A percentile compares a stretch with the other conserved stretches of the same genome.
These are phyloP conservation scores for Darksidea phi DNA, from an alignment of 495 filamentous ascomycete species.

Conservation along the genomic window DNA sequence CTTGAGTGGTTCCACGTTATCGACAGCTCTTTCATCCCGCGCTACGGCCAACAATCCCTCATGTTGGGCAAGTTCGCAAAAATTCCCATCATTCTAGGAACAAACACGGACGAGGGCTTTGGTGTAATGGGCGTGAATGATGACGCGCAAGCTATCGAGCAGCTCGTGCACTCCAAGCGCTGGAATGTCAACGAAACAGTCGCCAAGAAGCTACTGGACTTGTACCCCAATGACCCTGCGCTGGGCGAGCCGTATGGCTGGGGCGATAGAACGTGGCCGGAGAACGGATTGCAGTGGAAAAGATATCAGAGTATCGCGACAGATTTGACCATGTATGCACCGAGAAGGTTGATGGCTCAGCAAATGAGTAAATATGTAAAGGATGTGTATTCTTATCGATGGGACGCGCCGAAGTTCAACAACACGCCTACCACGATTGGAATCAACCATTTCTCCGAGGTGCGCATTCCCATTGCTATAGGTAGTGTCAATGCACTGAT, in stretches of 20 bases:
- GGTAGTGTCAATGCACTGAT: neutral
- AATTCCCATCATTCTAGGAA: slow-evolving; percentile 22
- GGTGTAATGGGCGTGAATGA: slow-evolving; percentile 61
- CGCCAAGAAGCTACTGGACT: slow-evolving; percentile 49
- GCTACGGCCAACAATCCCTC: slow-evolving; percentile 43
- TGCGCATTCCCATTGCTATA: slow-evolving; percentile 55
- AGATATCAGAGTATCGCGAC: slow-evolving; percentile 68
- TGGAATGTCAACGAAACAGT: slow-evolving; percentile 47
- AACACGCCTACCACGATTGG: slow-evolving; percentile 69
- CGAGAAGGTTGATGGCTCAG: slow-evolving; percentile 57
- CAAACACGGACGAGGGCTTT: slow-evolving; percentile 48
- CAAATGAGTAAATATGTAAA: slow-evolving; percentile 50
- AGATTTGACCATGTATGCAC: slow-evolving; percentile 64
- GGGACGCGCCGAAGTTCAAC: slow-evolving; percentile 62
- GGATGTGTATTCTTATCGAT: slow-evolving; percentile 66
- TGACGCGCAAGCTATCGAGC: slow-evolving; percentile 42
- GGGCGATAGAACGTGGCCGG: slow-evolving; percentile 58
- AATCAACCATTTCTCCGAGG: slow-evolving; percentile 60
- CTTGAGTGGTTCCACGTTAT: slow-evolving; percentile 59
- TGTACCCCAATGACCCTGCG: slow-evolving; percentile 51
- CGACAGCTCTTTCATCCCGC: slow-evolving; percentile 43
- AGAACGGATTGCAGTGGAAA: slow-evolving; percentile 69
- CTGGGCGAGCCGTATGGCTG: slow-evolving; percentile 58
- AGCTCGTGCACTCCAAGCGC: slow-evolving; percentile 40
- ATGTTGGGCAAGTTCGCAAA: slow-evolving; percentile 35